Evolutionary conservation across 2,329 filamentous ascomycete species (phyloP).

Genomic region (Phialophora verrucosa): DNA sequence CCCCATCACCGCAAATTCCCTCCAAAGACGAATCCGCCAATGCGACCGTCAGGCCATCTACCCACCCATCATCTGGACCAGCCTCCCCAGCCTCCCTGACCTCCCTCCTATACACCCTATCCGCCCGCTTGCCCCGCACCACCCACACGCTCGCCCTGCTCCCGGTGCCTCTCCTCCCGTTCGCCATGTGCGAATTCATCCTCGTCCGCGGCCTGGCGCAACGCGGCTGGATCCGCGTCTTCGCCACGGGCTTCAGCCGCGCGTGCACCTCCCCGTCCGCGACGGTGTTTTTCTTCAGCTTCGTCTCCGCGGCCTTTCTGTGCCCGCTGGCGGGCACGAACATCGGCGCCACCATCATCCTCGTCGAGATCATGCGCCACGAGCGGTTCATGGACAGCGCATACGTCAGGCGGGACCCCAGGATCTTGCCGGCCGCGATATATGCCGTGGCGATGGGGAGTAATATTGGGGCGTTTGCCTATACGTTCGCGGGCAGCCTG

Average conservation of each 20-base stretch:
- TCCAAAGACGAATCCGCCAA: neutral
- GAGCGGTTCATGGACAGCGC: slow-evolving; percentile 30
- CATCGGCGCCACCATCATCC: slow-evolving; percentile 41
- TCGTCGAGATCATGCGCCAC: slow-evolving; percentile 40
- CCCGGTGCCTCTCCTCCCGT: slow-evolving; percentile 38
- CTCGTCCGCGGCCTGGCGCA: slow-evolving; percentile 39
- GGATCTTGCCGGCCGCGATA: slow-evolving; percentile 33
- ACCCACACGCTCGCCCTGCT: slow-evolving; percentile 32
- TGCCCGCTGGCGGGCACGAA: slow-evolving; percentile 40
- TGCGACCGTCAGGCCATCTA: neutral
- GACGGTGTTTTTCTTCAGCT: slow-evolving; percentile 39
- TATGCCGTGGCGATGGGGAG: slow-evolving; percentile 40
- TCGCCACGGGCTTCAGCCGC: slow-evolving; percentile 36
- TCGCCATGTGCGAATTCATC: slow-evolving; percentile 41
- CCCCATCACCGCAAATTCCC: neutral
- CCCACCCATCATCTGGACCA: neutral
- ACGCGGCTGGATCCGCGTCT: slow-evolving; percentile 38
- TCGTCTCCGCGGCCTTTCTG: slow-evolving; percentile 37
- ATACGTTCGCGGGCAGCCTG: slow-evolving; percentile 39
- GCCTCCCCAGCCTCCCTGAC: slow-evolving; percentile 18
- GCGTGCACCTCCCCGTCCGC: slow-evolving; percentile 36
- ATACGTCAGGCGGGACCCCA: slow-evolving; percentile 26
- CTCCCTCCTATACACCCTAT: slow-evolving; percentile 27
- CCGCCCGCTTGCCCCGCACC: slow-evolving; percentile 34
- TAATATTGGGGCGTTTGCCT: slow-evolving; percentile 40